A percentile compares a stretch with the other conserved stretches of the same genome.
Evolutionary conservation across 2,329 filamentous ascomycete genomes (phyloP).

Genomic region (Fusarium annulatum): DNA sequence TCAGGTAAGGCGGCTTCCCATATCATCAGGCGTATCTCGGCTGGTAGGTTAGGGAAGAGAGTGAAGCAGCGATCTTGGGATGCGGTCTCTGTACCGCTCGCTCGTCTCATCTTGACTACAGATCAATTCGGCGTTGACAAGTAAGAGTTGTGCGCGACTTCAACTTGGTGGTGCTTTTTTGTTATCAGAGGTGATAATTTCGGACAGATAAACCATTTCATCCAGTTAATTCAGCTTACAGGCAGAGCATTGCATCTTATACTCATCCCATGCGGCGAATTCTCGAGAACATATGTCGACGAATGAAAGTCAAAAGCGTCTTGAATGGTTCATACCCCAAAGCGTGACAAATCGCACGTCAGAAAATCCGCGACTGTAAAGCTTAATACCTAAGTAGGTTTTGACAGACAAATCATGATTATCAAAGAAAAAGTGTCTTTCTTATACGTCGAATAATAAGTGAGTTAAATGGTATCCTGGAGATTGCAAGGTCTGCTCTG

Average conservation of each 20-base stretch:
- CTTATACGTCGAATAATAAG: neutral
- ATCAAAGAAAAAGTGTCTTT: fast-evolving
- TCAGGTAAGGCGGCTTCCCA: neutral
- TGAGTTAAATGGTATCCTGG: neutral
- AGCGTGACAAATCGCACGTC: neutral
- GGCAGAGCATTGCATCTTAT: neutral
- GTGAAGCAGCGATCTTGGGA: neutral
- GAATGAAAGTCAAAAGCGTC: neutral
- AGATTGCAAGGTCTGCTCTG: neutral
- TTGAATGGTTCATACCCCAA: neutral
- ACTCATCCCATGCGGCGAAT: neutral
- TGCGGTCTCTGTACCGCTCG: no score
- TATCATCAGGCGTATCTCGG: neutral
- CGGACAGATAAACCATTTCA: neutral
- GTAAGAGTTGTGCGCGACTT: neutral
- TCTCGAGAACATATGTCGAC: neutral
- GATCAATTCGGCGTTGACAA: no score
- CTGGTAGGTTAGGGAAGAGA: neutral
- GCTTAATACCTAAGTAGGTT: neutral
- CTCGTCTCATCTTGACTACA: neutral
- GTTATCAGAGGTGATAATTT: neutral
- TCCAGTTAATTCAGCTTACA: no score
- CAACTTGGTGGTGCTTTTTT: no score
- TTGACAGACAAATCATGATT: no score
- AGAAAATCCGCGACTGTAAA: neutral